These are phyloP conservation scores for Rhizophagus sp. DNA, from an alignment of 192 early-diverging fungal genomes.

Conservation along the genomic window DNA sequence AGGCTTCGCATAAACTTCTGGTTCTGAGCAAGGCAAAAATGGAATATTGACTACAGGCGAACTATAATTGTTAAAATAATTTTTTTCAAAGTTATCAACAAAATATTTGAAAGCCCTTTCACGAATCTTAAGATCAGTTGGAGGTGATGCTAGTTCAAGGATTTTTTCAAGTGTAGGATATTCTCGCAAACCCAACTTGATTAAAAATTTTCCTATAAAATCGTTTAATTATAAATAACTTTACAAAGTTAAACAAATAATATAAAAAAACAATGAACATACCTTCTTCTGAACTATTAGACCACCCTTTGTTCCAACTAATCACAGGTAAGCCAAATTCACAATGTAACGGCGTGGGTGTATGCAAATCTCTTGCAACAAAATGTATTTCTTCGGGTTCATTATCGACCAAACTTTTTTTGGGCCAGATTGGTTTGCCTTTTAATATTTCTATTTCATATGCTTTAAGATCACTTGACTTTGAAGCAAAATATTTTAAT, in stretches of 20 bases:
- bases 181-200: conserved; percentile 49
- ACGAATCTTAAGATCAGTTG: conserved; percentile 39
- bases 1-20: conserved; percentile 51
- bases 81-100: conserved; percentile 62
- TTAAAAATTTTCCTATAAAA: conserved; percentile 43
- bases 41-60: conserved; percentile 40
- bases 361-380: conserved; percentile 65
- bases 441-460: conserved; percentile 63
- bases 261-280: neutral
- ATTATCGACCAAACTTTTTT: conserved; percentile 25
- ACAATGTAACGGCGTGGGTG: conserved; percentile 57
- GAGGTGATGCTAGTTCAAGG: conserved; percentile 42
- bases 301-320: conserved; percentile 58
- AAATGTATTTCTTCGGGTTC: conserved; percentile 39
- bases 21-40: conserved; percentile 63
- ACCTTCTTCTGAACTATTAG: conserved; percentile 34
- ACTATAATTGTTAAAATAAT: conserved; percentile 56
- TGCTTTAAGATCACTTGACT: conserved; percentile 57
- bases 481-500: conserved; percentile 73
- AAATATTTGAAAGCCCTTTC: conserved; percentile 66
- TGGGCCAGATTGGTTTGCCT: conserved; percentile 66
- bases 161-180: conserved; percentile 45
- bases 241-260: too few relatives aligned
- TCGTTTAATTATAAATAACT: too few relatives aligned
- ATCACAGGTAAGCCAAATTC: conserved; percentile 66